phyloP scores from a whole-genome alignment of 768 basidiomycete species.

The Aureoboletus auriporus region DNA sequence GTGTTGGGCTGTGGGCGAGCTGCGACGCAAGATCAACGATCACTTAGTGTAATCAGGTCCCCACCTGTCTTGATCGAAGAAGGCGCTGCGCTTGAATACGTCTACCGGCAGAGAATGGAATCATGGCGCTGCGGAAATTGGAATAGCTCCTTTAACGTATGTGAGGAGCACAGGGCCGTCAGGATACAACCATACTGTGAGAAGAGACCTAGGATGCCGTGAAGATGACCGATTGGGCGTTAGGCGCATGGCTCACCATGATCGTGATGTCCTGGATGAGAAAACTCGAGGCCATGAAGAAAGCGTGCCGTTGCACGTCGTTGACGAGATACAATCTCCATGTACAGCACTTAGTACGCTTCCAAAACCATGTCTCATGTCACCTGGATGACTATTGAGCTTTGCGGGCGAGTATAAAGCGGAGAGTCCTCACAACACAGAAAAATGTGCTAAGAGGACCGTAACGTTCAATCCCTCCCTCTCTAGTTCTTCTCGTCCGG shows the following conservation, averaged over 20 bases:
- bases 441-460: conserved; percentile 2
- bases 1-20: conserved; percentile 21
- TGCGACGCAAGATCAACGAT: conserved; percentile 16
- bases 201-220: conserved; percentile 15
- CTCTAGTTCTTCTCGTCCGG: conserved; percentile 6
- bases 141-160: conserved; percentile 10
- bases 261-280: conserved; percentile 10
- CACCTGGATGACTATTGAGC: conserved; percentile 24
- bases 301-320: conserved; percentile 7
- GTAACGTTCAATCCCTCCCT: conserved; percentile 1
- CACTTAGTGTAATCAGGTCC: conserved; percentile 15
- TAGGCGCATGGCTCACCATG: conserved; percentile 9
- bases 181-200: conserved; percentile 16
- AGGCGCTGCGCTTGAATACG: conserved; percentile 21
- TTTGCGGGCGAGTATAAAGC: conserved; percentile 22
- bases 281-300: conserved; percentile 16
- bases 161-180: conserved; percentile 15
- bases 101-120: conserved; percentile 22
- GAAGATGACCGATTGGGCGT: conserved; percentile 4
- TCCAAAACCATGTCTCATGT: conserved; percentile 12
- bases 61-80: conserved; percentile 19
- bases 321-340: conserved; percentile 9
- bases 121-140: conserved; percentile 13
- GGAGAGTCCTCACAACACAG: neutral
- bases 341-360: conserved; percentile 10